Percentiles rank a stretch among this genome's conserved stretches.
Evolutionary conservation across 768 basidiomycete species (phyloP).

Genomic region (Macrocybe gigantea): DNA sequence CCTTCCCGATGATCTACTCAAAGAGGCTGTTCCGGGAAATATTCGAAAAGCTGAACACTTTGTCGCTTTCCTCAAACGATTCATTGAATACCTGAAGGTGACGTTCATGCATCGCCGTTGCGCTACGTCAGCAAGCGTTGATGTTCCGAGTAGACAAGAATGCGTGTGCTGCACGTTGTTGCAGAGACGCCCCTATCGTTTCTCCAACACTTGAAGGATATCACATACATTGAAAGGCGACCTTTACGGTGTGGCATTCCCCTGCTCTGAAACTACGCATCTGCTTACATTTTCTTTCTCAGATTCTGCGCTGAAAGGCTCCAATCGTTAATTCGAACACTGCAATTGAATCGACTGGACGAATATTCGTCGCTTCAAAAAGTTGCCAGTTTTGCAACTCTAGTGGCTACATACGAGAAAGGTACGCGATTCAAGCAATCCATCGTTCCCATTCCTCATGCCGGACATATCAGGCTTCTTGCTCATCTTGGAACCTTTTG

Average conservation of each 20-base stretch:
- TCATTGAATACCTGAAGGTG: conserved; percentile 98
- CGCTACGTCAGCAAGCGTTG: not conserved
- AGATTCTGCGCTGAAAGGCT: conserved; percentile 97
- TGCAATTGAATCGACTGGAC: conserved; percentile 85
- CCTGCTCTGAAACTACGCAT: not conserved
- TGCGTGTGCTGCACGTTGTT: conserved; percentile 99
- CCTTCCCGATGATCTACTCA: conserved; percentile 89
- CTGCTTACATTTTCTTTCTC: not conserved
- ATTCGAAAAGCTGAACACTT: conserved; percentile 99
- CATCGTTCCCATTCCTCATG: conserved; percentile 1
- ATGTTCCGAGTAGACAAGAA: conserved; percentile 65
- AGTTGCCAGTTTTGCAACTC: conserved; percentile 91
- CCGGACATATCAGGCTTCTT: conserved; percentile 64
- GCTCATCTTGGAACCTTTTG: conserved; percentile 95
- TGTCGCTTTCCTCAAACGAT: conserved; percentile 94
- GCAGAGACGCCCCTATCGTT: conserved; percentile 98
- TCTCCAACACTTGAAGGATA: conserved; percentile 96
- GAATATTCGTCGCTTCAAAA: conserved; percentile 92
- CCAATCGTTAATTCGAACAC: conserved; percentile 88
- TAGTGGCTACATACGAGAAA: conserved; percentile 98
- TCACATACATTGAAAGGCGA: conserved; percentile 94
- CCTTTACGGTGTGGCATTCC: conserved; percentile 69
- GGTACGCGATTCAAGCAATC: conserved; percentile 37
- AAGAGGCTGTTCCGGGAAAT: conserved; percentile 95
- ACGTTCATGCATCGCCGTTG: too few species aligned